Evolutionary conservation across 441 rosid species (phyloP), one percentile per base, ranked within the genome.

Genomic region (Corymbia citriodora): DNA sequence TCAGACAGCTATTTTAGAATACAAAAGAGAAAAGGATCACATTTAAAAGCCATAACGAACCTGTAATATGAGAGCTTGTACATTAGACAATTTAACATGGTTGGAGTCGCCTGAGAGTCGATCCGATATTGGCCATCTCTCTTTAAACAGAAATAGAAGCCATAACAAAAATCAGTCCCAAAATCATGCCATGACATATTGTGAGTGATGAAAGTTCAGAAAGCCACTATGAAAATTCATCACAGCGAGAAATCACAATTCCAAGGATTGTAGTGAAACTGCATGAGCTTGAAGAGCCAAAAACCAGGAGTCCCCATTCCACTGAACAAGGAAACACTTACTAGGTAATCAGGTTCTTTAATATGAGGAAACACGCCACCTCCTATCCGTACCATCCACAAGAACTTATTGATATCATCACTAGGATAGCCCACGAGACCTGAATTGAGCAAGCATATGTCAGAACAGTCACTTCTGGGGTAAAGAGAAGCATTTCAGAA

Each of bases 311-410:
- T 74, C 85, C 50, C 49, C 27, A 57, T 87, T 55, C 86, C 57
- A 83, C 10, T 87, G 61, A 12, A 55, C 63, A 87, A 27, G 87
- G 23, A 40, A 92, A 31, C 82, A 89, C 92, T 92, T 94, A 97
- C 99, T 92, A 98, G 95, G 93, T 98, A 98, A 95, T 98, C 99
- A 16, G 99, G 97, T 93, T 98, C 99, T 94, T 97, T 97, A 91
- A 98, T 98, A 94, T 98, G 99, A 91, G 99, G 99, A 92, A 97
- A 98, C 48, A 95, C 99, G 14, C 99, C 99, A 57, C 99, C 99
- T 93, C 99, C 99, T 31, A 97, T 97, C 55, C 99, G 99, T 88
- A 98, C 99, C 99, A 97, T 98, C 99, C 99, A 98, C 89, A 98
- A 92, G 96, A 98, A 98, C 93, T 98, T 98, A 90, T 97, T 98